Base-by-base conservation (phyloP, 2,329 filamentous ascomycete species). In the Cladosporium cucumerinum region DNA sequence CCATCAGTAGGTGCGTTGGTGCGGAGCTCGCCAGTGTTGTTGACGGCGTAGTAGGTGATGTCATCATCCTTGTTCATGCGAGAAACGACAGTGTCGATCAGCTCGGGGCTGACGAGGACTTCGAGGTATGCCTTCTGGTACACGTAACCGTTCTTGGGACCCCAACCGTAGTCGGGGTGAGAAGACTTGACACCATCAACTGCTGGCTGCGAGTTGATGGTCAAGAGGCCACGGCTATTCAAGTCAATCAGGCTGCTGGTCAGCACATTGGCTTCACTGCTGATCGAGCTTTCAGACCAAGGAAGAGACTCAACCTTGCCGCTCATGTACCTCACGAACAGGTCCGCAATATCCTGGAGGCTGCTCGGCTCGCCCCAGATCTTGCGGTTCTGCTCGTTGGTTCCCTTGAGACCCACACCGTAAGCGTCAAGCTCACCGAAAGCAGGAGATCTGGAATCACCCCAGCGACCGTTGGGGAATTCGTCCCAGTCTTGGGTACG, bases 401-500 rank as follows among this genome's bases (percentile, higher is more conserved):
- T 96, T 32, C 95, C 95, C 70, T 94, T 96, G 72, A 99, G 80
- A 52, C 93, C 93, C 72, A 98, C 92, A 51, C 93, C 94, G 74
- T 99, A 98, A 10, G 92, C 89, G 78, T 98, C 94, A 61, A 98
- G 82, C 78, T 97, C 93, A 73, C 95, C 95, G 74, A 97, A 99
- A 59, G 95, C 95, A 67, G 95, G 95, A 65, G 94, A 98, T 69
- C 95, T 87, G 61, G 93, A 94, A 78, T 99, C 95, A 79, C 95
- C 96, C 95, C 95, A 99, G 78, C 95, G 90, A 55, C 95, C 95
- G 82, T 99, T 99, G 64, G 95, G 95, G 73, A 97, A 99, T 78
- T 99, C 95, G 73, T 99, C 95, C 95, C 95, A 99, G 71, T 97
- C 94, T 76, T 97, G 93, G 0, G 95, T 99, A 63, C 95, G 92